These are phyloP conservation scores for Plasmopara halstedii DNA, from an alignment of 352 stramenopile genomes.

Conservation along the genomic window DNA sequence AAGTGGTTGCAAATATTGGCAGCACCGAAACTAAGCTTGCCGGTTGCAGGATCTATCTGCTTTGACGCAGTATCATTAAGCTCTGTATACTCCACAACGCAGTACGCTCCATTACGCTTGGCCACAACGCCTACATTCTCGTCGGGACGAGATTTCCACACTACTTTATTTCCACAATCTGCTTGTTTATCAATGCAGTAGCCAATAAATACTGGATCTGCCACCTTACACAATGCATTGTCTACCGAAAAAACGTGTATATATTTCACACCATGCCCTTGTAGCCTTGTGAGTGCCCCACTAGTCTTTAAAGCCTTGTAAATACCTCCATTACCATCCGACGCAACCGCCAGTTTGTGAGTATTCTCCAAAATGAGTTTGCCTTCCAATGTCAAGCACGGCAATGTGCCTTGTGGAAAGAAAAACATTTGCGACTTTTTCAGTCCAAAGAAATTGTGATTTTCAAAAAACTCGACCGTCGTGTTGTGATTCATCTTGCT, in stretches of 20 bases:
- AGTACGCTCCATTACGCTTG: constrained; percentile 73
- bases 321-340: constrained; percentile 97
- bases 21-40: constrained; percentile 89
- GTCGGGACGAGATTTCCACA: constrained; percentile 89
- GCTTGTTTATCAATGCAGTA: constrained; percentile 91
- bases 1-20: constrained; percentile 99
- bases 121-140: constrained; percentile 93
- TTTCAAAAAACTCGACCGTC: constrained; percentile 87
- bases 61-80: constrained; percentile 75
- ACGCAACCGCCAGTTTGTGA: constrained; percentile 82
- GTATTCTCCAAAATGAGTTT: constrained; percentile 94
- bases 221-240: constrained; percentile 93
- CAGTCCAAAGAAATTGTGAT: constrained; percentile 91
- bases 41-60: constrained; percentile 49
- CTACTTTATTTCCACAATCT: constrained; percentile 96
- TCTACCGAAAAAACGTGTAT: constrained; percentile 97
- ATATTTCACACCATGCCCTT: constrained; percentile 83
- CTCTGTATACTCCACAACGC: constrained; percentile 98
- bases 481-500: constrained; percentile 93
- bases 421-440: constrained; percentile 86
- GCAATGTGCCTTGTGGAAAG: constrained; percentile 95
- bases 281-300: constrained; percentile 85
- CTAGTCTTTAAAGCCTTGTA: constrained; percentile 90
- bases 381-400: constrained; percentile 90
- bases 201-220: constrained; percentile 95